Percentiles rank a stretch among this genome's conserved stretches.
Conservation (phyloP, 257 asterid genomes). For the Nyctanthes arbortristis region DNA sequence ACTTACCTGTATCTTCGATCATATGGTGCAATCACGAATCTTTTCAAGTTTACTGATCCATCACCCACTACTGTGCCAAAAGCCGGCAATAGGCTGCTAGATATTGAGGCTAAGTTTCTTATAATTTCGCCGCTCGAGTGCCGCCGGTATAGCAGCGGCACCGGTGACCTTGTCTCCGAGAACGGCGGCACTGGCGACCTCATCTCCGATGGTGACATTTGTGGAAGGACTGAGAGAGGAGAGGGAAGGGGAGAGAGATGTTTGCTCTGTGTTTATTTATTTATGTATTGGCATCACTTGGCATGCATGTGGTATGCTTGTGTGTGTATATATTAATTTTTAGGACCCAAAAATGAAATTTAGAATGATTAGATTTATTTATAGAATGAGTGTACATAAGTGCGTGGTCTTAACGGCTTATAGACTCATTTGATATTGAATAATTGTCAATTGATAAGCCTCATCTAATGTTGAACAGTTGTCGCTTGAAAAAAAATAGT, state of each 20-base stretch:
- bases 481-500: no score
- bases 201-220: slow-evolving; percentile 36
- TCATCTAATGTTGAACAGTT: no score
- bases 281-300: no score
- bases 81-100: slow-evolving; percentile 93
- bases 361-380: no score
- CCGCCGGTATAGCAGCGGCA: slow-evolving; percentile 54
- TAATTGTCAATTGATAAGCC: no score
- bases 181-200: slow-evolving; percentile 33
- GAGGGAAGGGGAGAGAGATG: slow-evolving; percentile 8
- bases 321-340: no score
- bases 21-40: slow-evolving; percentile 67
- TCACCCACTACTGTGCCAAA: slow-evolving; percentile 78
- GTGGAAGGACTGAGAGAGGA: slow-evolving; percentile 3
- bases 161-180: slow-evolving; percentile 54
- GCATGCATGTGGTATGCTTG: no score
- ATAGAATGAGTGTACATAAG: no score
- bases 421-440: no score
- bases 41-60: slow-evolving; percentile 39
- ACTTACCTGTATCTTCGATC: slow-evolving; percentile 78
- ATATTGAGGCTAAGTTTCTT: slow-evolving; percentile 68
- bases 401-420: no score
- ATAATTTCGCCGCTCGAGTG: slow-evolving; percentile 51
- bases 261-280: no score
- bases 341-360: no score